Evolutionary conservation across 192 early-diverging fungal species (phyloP).

Genomic region (Coemansia sp.): DNA sequence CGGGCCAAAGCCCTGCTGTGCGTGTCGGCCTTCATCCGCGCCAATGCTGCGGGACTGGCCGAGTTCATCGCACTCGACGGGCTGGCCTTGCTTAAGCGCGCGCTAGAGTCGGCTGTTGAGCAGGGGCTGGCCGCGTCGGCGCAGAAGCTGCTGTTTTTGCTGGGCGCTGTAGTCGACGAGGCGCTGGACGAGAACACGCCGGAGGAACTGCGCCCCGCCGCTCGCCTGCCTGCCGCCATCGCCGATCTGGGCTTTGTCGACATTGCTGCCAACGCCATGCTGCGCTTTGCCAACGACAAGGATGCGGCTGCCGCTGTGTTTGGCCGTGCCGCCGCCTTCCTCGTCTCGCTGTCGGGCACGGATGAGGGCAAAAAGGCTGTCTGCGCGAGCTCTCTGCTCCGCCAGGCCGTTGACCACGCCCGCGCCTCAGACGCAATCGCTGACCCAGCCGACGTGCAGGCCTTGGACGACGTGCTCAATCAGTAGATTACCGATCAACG

Average conservation of each 20-base stretch:
- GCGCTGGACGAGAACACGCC: conserved; percentile 50
- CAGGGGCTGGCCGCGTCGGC: neutral
- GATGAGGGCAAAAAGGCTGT: conserved; percentile 24
- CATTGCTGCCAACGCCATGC: conserved; percentile 51
- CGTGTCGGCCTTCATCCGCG: conserved; percentile 68
- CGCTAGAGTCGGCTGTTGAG: conserved; percentile 22
- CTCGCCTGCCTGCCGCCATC: conserved; percentile 46
- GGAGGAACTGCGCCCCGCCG: conserved; percentile 38
- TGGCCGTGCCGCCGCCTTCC: conserved; percentile 40
- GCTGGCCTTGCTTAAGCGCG: conserved; percentile 57
- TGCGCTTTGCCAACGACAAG: conserved; percentile 48
- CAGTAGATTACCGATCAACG: neutral
- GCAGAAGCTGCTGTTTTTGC: conserved; percentile 65
- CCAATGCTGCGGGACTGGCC: conserved; percentile 59
- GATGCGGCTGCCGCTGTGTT: conserved; percentile 36
- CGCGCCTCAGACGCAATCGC: conserved; percentile 2
- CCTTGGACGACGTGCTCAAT: neutral
- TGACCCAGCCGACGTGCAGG: conserved; percentile 14
- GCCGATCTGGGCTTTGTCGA: conserved; percentile 55
- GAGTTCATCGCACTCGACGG: conserved; percentile 60
- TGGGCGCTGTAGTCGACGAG: conserved; percentile 67
- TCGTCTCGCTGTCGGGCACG: conserved; percentile 28
- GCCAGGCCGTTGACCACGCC: conserved; percentile 9
- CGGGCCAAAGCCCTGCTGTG: conserved; percentile 76
- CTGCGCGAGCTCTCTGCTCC: conserved; percentile 10